Evolutionary conservation across 352 stramenopile species (phyloP), one percentile per base, ranked within the genome.

Genomic region (Phytophthora idaei): DNA sequence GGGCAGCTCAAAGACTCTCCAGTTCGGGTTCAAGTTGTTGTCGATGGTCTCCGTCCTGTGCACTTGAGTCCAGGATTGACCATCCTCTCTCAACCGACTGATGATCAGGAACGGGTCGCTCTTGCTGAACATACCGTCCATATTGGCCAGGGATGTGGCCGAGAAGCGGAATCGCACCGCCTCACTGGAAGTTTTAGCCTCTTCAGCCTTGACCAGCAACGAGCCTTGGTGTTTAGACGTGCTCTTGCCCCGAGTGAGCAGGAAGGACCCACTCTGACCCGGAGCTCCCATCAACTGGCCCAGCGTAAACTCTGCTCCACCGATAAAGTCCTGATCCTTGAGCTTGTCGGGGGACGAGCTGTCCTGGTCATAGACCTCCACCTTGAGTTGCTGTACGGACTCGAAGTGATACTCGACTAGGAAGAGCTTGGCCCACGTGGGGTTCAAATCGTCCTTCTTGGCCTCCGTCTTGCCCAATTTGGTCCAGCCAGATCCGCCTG

Each of bases 281-380:
- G 78, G 79, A 52, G 82, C 69, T 11, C 87, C 89, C 83, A 97
- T 90, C 7, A 97, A 51, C 53, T 94, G 78, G 0, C 85, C 87
- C 37, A 96, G 61, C 21, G 80, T 90, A 67, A 96, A 96, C 57
- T 92, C 73, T 46, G 73, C 76, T 1, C 71, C 66, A 31, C 89
- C 90, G 36, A 97, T 91, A 58, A 87, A 83, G 56, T 91, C 90
- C 39, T 96, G 78, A 11, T 90, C 75, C 21, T 78, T 81, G 58
- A 85, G 76, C 50, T 83, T 85, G 17, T 78, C 77, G 11, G 79
- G 69, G 17, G 76, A 76, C 36, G 72, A 70, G 17, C 77, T 86
- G 77, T 98, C 90, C 67, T 93, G 73, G 73, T 97, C 85, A 51
- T 94, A 97, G 2, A 97, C 78, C 36, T 93, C 83, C 56, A 98